Evolutionary conservation across 2,329 filamentous ascomycete species (phyloP).

Genomic region (Calonectria pseudoturangicola): DNA sequence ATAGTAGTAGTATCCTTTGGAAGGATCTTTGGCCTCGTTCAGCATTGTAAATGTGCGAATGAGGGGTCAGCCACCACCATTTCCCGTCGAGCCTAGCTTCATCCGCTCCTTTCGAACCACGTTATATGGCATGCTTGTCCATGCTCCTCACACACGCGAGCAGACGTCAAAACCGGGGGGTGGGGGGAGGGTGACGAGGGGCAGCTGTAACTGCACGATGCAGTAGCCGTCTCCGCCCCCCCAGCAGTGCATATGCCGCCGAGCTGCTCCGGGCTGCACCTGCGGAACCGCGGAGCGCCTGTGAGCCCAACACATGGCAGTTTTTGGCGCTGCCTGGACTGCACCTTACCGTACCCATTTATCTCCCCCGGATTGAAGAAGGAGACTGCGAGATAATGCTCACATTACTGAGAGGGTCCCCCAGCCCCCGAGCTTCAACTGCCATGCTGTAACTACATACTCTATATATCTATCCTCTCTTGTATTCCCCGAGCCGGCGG

Average conservation of each 20-base stretch:
- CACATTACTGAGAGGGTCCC: neutral
- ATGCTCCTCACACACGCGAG: slow-evolving; percentile 6
- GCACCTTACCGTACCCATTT: neutral
- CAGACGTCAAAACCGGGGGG: slow-evolving; percentile 17
- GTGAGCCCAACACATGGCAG: slow-evolving; percentile 18
- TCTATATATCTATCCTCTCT: neutral
- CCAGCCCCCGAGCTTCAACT: neutral
- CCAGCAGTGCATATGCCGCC: slow-evolving; percentile 31
- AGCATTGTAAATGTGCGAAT: neutral
- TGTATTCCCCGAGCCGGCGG: slow-evolving; percentile 25
- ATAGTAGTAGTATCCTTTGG: too few species aligned
- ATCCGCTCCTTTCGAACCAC: neutral
- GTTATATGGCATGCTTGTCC: neutral
- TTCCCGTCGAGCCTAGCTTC: neutral
- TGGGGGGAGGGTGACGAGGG: neutral
- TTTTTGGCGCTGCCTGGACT: slow-evolving; percentile 7
- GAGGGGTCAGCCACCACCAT: neutral
- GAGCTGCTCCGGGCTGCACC: slow-evolving; percentile 1
- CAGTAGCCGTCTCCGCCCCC: slow-evolving; percentile 25
- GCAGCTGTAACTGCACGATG: slow-evolving; percentile 29
- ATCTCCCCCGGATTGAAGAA: slow-evolving; percentile 2
- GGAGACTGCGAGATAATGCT: slow-evolving; percentile 19
- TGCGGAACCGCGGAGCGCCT: slow-evolving; percentile 10
- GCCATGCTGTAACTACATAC: neutral
- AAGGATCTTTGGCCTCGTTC: too few species aligned